Base-by-base conservation (phyloP, 495 filamentous ascomycete genomes). In the Diplogelasinospora grovesii region DNA sequence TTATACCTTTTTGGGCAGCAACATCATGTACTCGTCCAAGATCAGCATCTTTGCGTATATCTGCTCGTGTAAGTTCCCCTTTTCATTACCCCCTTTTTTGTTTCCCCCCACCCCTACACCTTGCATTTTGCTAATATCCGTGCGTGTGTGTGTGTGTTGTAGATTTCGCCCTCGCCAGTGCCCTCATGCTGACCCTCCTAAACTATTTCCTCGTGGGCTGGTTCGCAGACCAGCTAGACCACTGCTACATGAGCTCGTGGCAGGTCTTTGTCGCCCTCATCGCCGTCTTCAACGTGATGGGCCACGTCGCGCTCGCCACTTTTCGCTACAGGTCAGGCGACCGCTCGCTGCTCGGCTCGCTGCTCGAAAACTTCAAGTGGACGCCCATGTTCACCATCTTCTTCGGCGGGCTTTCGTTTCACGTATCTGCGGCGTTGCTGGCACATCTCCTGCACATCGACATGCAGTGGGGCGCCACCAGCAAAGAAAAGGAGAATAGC, bases 41-140 rank as follows among this genome's bases (percentile, higher is more conserved):
- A 56, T 85, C 53, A 84, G 82, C 29, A 82, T 86, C 48, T 68
- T 85, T 54, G 81, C 83, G 2, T 87, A 87, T 53, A 81, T 87
- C 50, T 83, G 82, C 20, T 85, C 82, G 8, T 87, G 39, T 43
- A 35, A 35, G 21, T 32, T 36, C 24, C 7, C 24, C 3, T 13
- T 29, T 30, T 30, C 15, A 3, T 22, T 27, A 22, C 22, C 38
- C 5, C 8, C 26, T 21, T n/a, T 1, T 9, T 22, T 13, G 8
- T 31, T 20, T 20, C 25, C 4, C 14, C 15, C 7, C 37, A n/a
- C n/a, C n/a, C n/a, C n/a, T n/a, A n/a, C n/a, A n/a, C n/a, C n/a
- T n/a, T n/a, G n/a, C n/a, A n/a, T n/a, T n/a, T n/a, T n/a, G n/a
- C n/a, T n/a, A n/a, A n/a, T n/a, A n/a, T n/a, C n/a, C n/a, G n/a